These are phyloP conservation scores for Neofusicoccum kwambonambiense DNA, from an alignment of 2,329 filamentous ascomycete genomes.

Conservation along the genomic window DNA sequence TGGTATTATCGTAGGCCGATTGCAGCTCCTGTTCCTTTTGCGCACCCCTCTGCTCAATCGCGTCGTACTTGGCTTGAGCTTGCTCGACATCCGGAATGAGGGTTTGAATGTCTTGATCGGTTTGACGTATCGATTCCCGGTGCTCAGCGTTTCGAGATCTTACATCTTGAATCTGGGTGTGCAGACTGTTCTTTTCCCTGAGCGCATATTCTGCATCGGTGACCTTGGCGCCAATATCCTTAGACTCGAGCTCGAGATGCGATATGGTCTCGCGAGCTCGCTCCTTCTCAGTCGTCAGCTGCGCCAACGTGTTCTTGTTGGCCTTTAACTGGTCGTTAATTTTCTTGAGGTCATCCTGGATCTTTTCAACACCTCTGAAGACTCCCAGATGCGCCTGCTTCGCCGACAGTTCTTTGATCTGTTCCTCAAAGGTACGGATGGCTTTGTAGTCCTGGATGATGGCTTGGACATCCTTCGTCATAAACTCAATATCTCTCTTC, in stretches of 20 bases:
- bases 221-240: slow-evolving; percentile 72
- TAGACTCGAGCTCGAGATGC: slow-evolving; percentile 71
- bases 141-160: slow-evolving; percentile 68
- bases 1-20: slow-evolving; percentile 68
- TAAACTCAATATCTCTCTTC: slow-evolving; percentile 70
- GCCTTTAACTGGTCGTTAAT: slow-evolving; percentile 66
- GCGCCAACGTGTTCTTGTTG: slow-evolving; percentile 63
- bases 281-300: slow-evolving; percentile 69
- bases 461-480: slow-evolving; percentile 72
- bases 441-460: slow-evolving; percentile 73
- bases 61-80: slow-evolving; percentile 73
- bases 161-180: slow-evolving; percentile 69
- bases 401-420: slow-evolving; percentile 72
- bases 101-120: slow-evolving; percentile 71
- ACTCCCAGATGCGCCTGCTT: slow-evolving; percentile 69
- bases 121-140: slow-evolving; percentile 65
- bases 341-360: slow-evolving; percentile 71
- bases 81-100: slow-evolving; percentile 74
- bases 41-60: slow-evolving; percentile 69
- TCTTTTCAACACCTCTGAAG: slow-evolving; percentile 74
- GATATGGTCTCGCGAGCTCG: slow-evolving; percentile 67
- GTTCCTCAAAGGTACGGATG: slow-evolving; percentile 66
- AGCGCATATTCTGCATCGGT: slow-evolving; percentile 69
- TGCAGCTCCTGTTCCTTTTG: slow-evolving; percentile 71
- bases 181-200: slow-evolving; percentile 74